A percentile compares a stretch with the other conserved stretches of the same genome.
These are phyloP conservation scores for Spergularia marina DNA, from an alignment of 148 eudicot genomes.

Conservation along the genomic window DNA sequence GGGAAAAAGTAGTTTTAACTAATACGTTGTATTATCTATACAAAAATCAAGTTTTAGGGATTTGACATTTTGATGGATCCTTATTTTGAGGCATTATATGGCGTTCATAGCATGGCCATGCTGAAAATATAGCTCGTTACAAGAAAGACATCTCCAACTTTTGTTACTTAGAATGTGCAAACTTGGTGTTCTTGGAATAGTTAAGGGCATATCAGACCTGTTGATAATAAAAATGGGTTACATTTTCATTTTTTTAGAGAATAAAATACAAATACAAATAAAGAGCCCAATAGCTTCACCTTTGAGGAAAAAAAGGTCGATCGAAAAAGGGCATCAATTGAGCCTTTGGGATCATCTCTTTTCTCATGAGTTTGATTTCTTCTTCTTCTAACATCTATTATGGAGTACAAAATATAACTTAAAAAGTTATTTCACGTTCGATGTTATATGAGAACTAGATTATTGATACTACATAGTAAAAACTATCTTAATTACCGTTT, in stretches of 20 bases:
- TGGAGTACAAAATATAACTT: not conserved
- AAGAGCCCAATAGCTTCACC: conserved; percentile 27
- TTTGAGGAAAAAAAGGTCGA: conserved; percentile 65
- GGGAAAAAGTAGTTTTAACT: too few relatives aligned
- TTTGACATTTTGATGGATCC: too few relatives aligned
- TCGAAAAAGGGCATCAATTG: conserved; percentile 78
- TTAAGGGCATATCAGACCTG: conserved; percentile 57
- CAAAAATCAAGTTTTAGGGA: too few relatives aligned
- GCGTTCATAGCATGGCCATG: conserved; percentile 20
- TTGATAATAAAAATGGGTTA: not conserved
- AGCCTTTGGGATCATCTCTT: conserved; percentile 81
- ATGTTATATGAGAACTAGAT: too few relatives aligned
- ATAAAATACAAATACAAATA: too few relatives aligned
- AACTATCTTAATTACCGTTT: too few relatives aligned
- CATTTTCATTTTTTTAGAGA: not conserved
- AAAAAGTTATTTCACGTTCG: too few relatives aligned
- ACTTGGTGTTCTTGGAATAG: conserved; percentile 57
- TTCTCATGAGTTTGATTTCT: conserved; percentile 58
- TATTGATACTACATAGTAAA: too few relatives aligned
- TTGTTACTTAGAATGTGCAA: conserved; percentile 32
- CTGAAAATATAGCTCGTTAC: conserved; percentile 26
- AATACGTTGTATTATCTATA: too few relatives aligned
- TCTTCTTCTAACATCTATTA: conserved; percentile 69
- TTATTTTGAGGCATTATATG: not conserved
- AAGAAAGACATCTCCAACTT: conserved; percentile 35